Base-by-base conservation (phyloP, 768 basidiomycete species). In the Chalciporus piperatus region DNA sequence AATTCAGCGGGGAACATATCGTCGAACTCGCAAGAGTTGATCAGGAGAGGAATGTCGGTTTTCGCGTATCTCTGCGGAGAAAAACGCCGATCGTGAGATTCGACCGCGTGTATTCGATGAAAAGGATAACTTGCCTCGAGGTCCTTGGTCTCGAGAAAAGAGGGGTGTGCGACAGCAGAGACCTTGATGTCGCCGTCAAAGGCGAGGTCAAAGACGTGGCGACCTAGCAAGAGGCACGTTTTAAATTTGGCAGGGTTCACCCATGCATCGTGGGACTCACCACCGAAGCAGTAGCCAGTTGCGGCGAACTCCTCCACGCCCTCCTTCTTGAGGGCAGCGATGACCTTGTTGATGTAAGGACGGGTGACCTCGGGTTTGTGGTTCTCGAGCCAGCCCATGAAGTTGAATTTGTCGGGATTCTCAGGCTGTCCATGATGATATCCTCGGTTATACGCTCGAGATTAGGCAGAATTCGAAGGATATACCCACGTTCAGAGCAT, bases 21-120 rank as follows among this genome's bases (percentile, higher is more conserved):
- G 63, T 87, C 84, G 25, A 62, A 38, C 23, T 76, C 73, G 68
- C 85, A 86, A 39, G 79, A 80, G 72, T 87, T 87, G 69, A 87
- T 83, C 35, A 89, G 75, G 23, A 88, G 72, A 19, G 86, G 83
- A 1, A 75, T 75, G 41, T 76, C 76, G 27, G 83, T 57, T 3
- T 59, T 48, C 41, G 68, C 57, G 64, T 81, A 81, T 74, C 71
- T 78, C 85, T 83, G 54, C 37, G 17, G n/a, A 41, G 23, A 54
- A 8, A 17, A 14, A 27, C 10, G 6, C 35, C 46, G 30, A 48
- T 22, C 1, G 38, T 20, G 3, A 20, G 28, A 1, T 52, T 30
- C 16, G 40, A 0, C 3, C 5, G 28, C 7, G 22, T 13, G 30
- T 12, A 14, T 13, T 38, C 35, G 35, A 6, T 23, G 22, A 14